phyloP scores from a whole-genome alignment of 1,284 basidiomycete species.

The Naganishia sp. region DNA sequence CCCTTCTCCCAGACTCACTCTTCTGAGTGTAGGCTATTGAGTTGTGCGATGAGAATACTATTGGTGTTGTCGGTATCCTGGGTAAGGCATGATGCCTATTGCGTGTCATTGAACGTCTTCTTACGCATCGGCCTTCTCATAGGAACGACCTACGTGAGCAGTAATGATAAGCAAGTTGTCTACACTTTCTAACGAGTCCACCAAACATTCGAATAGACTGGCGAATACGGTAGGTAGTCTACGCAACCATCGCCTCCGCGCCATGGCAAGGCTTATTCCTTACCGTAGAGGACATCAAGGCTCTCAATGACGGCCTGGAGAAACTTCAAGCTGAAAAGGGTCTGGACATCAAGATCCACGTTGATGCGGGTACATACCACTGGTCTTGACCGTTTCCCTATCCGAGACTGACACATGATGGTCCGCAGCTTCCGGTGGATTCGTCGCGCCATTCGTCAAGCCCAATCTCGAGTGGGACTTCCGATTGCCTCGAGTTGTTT shows the following conservation, averaged over 20 bases:
- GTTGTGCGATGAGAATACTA: slow-evolving; percentile 54
- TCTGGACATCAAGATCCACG: slow-evolving; percentile 49
- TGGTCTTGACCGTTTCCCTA: not conserved
- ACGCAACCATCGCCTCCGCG: not conserved
- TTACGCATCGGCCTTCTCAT: not conserved
- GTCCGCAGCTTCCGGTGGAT: slow-evolving; percentile 43
- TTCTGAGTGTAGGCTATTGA: slow-evolving; percentile 43
- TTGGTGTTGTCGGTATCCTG: slow-evolving; percentile 50
- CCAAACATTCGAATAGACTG: not conserved
- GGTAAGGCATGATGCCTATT: slow-evolving; percentile 42
- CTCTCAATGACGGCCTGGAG: slow-evolving; percentile 43
- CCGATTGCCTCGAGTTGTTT: slow-evolving; percentile 48
- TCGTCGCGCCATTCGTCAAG: slow-evolving; percentile 50
- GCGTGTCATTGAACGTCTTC: not conserved
- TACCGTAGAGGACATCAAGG: slow-evolving; percentile 42
- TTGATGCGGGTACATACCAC: slow-evolving; percentile 22
- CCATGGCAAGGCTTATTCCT: not conserved
- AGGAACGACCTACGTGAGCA: slow-evolving; percentile 26
- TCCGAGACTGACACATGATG: not conserved
- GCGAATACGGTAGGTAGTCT: slow-evolving; percentile 22
- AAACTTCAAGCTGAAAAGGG: slow-evolving; percentile 45
- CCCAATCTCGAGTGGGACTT: slow-evolving; percentile 51
- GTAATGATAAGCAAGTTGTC: not conserved
- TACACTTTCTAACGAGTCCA: not conserved
- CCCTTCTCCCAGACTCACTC: no score